Percentiles rank a stretch among this genome's conserved stretches.
phyloP scores from a whole-genome alignment of 1,139 yeast species.

The Kurtzmaniella quercitrusa region DNA sequence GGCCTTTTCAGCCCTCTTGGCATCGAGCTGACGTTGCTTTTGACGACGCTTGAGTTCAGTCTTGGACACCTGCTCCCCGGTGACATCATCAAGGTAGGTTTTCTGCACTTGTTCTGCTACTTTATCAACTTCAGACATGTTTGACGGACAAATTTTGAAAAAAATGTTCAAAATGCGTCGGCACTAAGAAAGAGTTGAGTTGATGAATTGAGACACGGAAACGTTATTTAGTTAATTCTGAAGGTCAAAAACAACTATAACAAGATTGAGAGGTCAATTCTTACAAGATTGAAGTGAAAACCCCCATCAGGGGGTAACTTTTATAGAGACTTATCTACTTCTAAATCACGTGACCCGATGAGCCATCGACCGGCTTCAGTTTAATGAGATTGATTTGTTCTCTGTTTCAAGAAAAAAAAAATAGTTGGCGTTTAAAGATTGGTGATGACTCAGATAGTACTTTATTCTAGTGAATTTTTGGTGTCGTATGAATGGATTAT shows the following conservation, averaged over 20 bases:
- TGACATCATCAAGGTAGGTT: slow-evolving; percentile 84
- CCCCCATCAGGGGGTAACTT: too few relatives aligned
- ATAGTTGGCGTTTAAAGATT: too few relatives aligned
- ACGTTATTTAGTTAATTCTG: neutral
- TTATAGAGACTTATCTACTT: too few relatives aligned
- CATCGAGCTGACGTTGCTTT: slow-evolving; percentile 82
- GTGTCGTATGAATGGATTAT: too few relatives aligned
- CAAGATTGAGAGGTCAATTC: too few relatives aligned
- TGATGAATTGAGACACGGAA: neutral
- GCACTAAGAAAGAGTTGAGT: neutral
- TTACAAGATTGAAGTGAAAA: too few relatives aligned
- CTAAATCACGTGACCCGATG: neutral
- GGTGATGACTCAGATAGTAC: too few relatives aligned
- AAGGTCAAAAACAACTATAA: too few relatives aligned
- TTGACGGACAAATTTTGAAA: slow-evolving; percentile 3
- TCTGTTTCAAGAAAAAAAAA: too few relatives aligned
- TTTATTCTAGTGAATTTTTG: too few relatives aligned
- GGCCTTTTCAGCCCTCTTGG: slow-evolving; percentile 89
- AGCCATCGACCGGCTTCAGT: too few relatives aligned
- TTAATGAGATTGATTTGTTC: too few relatives aligned
- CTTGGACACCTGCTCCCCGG: slow-evolving; percentile 96
- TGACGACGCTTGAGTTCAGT: slow-evolving; percentile 94
- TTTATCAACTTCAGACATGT: slow-evolving; percentile 50
- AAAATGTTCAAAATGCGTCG: slow-evolving; percentile 1
- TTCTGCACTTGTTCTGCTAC: slow-evolving; percentile 80